Conservation (phyloP, 192 early-diverging fungal genomes). For the Coemansia guatemalensis region DNA sequence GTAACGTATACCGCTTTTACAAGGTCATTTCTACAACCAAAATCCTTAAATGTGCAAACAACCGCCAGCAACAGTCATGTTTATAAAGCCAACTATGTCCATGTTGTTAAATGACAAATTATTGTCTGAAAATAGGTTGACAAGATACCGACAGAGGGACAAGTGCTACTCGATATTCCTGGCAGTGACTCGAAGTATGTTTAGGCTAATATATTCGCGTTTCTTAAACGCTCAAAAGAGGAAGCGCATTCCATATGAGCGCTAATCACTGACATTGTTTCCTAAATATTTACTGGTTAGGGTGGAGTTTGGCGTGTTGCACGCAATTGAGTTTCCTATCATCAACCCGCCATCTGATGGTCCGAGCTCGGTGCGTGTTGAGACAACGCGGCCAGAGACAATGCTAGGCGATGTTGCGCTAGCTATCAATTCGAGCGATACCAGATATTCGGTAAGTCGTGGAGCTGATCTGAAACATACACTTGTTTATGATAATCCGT, state of each 20-base stretch:
- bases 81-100: not conserved
- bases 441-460: constrained; percentile 70
- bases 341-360: constrained; percentile 58
- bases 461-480: not conserved
- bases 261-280: not conserved
- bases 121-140: constrained; percentile 61
- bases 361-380: constrained; percentile 75
- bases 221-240: not conserved
- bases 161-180: constrained; percentile 71
- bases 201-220: not conserved
- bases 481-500: not conserved
- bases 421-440: constrained; percentile 86
- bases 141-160: constrained; percentile 72
- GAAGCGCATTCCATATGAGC: not conserved
- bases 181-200: constrained; percentile 68
- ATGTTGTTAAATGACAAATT: not conserved
- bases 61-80: not conserved
- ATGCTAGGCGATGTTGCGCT: constrained; percentile 98
- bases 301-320: constrained; percentile 93
- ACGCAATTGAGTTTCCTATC: constrained; percentile 84
- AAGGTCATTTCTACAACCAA: not conserved
- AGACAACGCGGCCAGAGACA: constrained; percentile 97
- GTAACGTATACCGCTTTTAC: constrained; percentile 21
- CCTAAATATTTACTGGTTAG: constrained; percentile 49
- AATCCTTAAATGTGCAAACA: not conserved